Evolutionary conservation across 352 stramenopile genomes (phyloP).

Genomic region (Globisporangium uncinulatum): DNA sequence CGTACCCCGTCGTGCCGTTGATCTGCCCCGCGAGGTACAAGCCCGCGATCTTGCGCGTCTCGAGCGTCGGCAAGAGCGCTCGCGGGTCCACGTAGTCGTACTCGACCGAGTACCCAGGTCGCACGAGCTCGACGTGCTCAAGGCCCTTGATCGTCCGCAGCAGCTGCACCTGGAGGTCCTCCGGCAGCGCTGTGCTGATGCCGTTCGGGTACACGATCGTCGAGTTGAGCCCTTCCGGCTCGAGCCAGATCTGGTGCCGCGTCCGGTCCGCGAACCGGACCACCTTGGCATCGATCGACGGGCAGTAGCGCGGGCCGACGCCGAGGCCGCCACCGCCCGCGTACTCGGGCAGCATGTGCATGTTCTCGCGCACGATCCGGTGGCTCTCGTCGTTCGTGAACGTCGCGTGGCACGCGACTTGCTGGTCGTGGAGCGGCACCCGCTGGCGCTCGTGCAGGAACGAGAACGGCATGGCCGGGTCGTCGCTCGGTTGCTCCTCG

Average conservation of each 20-base stretch:
- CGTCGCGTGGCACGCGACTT: slow-evolving; percentile 94
- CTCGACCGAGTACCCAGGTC: slow-evolving; percentile 98
- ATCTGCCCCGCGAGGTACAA: slow-evolving; percentile 98
- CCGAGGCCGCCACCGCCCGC: slow-evolving; percentile 73
- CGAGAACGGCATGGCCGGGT: slow-evolving; percentile 90
- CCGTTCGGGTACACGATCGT: slow-evolving; percentile 98
- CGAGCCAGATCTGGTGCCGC: slow-evolving; percentile 93
- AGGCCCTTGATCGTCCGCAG: slow-evolving; percentile 95
- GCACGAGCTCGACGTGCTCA: slow-evolving; percentile 93
- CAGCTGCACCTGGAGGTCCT: slow-evolving; percentile 94
- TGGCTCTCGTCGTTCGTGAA: slow-evolving; percentile 97
- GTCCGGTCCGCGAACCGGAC: slow-evolving; percentile 70
- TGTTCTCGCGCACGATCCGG: slow-evolving; percentile 90
- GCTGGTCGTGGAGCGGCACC: slow-evolving; percentile 58
- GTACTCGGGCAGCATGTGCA: slow-evolving; percentile 93
- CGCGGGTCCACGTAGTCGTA: slow-evolving; percentile 98
- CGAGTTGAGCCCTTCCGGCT: slow-evolving; percentile 96
- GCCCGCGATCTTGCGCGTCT: slow-evolving; percentile 90
- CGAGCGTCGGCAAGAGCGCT: slow-evolving; percentile 90
- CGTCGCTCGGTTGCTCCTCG: slow-evolving; percentile 91
- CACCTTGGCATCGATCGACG: slow-evolving; percentile 97
- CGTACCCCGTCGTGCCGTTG: slow-evolving; percentile 99
- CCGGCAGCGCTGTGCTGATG: slow-evolving; percentile 89
- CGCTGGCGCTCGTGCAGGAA: slow-evolving; percentile 88
- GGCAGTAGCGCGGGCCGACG: slow-evolving; percentile 91